Evolutionary conservation across 139 green algal genomes (phyloP), one percentile per base, ranked within the genome.

Genomic region (Chlorella sp.): DNA sequence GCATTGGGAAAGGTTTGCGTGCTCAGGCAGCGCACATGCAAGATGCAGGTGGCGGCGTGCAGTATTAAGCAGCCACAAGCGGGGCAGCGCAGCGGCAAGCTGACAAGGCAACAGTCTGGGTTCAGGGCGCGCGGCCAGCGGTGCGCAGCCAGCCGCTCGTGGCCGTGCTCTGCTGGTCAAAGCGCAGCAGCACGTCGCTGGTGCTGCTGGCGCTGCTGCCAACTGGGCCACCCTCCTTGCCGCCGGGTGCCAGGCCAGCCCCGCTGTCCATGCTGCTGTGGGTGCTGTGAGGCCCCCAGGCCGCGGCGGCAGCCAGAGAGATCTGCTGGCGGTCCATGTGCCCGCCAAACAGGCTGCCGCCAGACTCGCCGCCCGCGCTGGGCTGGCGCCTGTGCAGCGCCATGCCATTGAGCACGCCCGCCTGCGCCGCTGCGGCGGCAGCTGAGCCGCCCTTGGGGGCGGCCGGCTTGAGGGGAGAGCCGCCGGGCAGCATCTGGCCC

Each of bases 181-280:
- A 54, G 11, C 46, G 54, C 54, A 81, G 51, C 34, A 51, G 36
- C 20, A 40, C 54, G 4, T 70, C 76, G 34, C n/a, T 56, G 22
- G 16, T n/a, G 36, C 36, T 54, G 76, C 76, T 70, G 22, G n/a
- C 76, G 76, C 54, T 56, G 54, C 54, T 56, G 34, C 11, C 54
- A 1, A 9, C 9, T 14, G 36, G 76, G 34, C 6, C 22, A 5
- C 1, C 41, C 9, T 13, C 32, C 48, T 81, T 44, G 22, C n/a
- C 54, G 20, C 26, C 36, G 3, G 44, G 26, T 4, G 46, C 73
- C 73, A 79, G 73, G 28, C 24, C 73, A 2, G 40, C 73, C 4
- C 40, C 46, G 46, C 73, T 79, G 56, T 82, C 76, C 54, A 82
- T 22, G 54, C 76, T 82, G 76, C 76, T 82, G 76, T 82, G 76